These are phyloP conservation scores for Populus hybrid DNA, from an alignment of 441 rosid genomes.

Conservation along the genomic window DNA sequence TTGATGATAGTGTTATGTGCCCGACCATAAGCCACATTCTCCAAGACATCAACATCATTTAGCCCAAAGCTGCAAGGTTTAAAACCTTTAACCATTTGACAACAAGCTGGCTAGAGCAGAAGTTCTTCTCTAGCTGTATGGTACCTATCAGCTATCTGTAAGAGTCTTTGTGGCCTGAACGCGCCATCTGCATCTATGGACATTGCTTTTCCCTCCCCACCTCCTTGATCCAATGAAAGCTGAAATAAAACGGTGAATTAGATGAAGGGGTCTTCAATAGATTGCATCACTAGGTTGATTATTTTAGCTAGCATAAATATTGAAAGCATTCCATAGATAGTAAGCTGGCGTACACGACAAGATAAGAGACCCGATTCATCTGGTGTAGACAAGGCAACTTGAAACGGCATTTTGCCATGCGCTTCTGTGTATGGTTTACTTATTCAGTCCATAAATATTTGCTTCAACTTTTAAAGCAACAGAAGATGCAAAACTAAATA, in stretches of 20 bases:
- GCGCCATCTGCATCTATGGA: slow-evolving; percentile 97
- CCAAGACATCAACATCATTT: slow-evolving; percentile 93
- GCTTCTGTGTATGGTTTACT: too few species aligned
- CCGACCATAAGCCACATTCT: slow-evolving; percentile 94
- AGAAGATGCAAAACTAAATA: background rate
- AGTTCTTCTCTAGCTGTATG: slow-evolving; percentile 7
- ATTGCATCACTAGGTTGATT: background rate
- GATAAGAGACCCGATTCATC: background rate
- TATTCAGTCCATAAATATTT: too few species aligned
- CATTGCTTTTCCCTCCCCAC: slow-evolving; percentile 96
- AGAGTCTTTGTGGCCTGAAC: slow-evolving; percentile 87
- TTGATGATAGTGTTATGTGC: slow-evolving; percentile 95
- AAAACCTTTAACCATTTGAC: slow-evolving; percentile 11
- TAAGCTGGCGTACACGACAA: background rate
- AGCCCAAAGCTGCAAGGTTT: slow-evolving; percentile 64
- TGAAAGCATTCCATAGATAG: background rate
- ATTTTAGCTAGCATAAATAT: background rate
- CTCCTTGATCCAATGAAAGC: slow-evolving; percentile 98
- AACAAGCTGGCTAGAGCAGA: slow-evolving; percentile 5
- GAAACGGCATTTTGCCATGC: background rate
- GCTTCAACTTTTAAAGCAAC: background rate
- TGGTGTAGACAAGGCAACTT: background rate
- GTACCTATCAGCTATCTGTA: slow-evolving; percentile 89
- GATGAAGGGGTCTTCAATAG: background rate
- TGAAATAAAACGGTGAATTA: slow-evolving; percentile 31